Evolutionary conservation across 192 early-diverging fungal species (phyloP), one percentile per base, ranked within the genome.

Genomic region (Linnemannia hyalina): DNA sequence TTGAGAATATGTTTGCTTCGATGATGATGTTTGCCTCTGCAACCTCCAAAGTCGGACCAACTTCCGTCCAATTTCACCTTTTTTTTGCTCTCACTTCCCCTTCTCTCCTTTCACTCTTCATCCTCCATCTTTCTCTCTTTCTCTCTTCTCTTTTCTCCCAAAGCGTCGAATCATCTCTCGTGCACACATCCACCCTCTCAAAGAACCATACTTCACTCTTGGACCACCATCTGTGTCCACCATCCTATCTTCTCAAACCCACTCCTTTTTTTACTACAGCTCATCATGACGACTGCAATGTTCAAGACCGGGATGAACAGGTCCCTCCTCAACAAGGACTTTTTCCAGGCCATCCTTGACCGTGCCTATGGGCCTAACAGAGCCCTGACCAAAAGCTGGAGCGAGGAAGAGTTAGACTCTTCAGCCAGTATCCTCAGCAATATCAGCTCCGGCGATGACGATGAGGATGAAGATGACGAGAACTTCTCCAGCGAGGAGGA

Each of bases 221-320:
- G 36, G 5, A 10, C 1, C 44, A 68, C 46, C 13, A 13, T 11
- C 44, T 44, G 44, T 13, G 16, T 49, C 3, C 47, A 6, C 18
- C 46, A 38, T 23, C 36, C 11, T 46, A 10, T 70, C 57, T 40
- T 15, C 69, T 52, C 52, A 35, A 55, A 41, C 55, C 42, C 35
- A 29, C 29, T 55, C 80, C 26, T 10, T 47, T 41, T 70, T 75
- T 60, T 44, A 40, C 49, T 18, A 70, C 47, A 65, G 49, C 55
- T 42, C 75, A 71, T 26, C 42, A 86, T 86, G 84, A 81, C 84
- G 32, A 86, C 84, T 2, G 78, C 84, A 8, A 86, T 86, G 79
- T 86, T 86, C 79, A 86, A 86, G 68, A 86, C 79, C 5, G 84
- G 84, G 11, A 86, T 86, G 84, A 86, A 86, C 74, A 73, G 84